Conservation (phyloP, 75 land plant species). For the Picea glauca region DNA sequence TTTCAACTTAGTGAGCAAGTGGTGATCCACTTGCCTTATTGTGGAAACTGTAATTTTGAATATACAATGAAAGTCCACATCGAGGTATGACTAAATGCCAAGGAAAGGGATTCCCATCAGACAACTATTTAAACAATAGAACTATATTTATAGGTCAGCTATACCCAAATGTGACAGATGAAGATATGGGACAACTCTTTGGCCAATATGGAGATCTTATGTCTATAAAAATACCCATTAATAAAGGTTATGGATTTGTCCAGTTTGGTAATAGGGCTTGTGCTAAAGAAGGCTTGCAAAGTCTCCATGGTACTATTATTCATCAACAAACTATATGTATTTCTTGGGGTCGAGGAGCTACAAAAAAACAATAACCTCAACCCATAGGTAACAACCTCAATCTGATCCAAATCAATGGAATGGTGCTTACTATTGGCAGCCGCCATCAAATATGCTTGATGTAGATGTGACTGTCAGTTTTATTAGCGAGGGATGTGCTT, state of each 20-base stretch:
- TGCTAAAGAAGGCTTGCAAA: conserved; percentile 79
- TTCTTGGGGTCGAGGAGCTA: conserved; percentile 91
- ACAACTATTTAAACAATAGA: too few relatives aligned
- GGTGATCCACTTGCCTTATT: not conserved
- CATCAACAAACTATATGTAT: conserved; percentile 76
- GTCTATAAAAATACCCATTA: conserved; percentile 90
- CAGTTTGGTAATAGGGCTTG: conserved; percentile 80
- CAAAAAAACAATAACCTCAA: conserved; percentile 55
- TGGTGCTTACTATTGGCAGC: conserved; percentile 36
- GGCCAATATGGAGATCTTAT: conserved; percentile 81
- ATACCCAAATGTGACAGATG: conserved; percentile 74
- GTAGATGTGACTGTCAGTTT: too few relatives aligned
- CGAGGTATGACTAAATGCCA: too few relatives aligned
- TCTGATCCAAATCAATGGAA: conserved; percentile 56
- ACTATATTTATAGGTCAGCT: conserved; percentile 80
- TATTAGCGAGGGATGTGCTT: too few relatives aligned
- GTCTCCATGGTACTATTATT: conserved; percentile 67
- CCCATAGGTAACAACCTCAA: conserved; percentile 26
- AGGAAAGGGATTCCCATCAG: too few relatives aligned
- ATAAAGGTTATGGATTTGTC: conserved; percentile 95
- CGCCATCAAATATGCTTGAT: too few relatives aligned
- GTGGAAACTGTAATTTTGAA: not conserved
- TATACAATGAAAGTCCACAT: not conserved
- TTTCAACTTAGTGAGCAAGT: not conserved
- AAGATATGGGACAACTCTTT: conserved; percentile 72